phyloP scores from a whole-genome alignment of 2,329 filamentous ascomycete species.

The Metarhizium anisopliae region DNA sequence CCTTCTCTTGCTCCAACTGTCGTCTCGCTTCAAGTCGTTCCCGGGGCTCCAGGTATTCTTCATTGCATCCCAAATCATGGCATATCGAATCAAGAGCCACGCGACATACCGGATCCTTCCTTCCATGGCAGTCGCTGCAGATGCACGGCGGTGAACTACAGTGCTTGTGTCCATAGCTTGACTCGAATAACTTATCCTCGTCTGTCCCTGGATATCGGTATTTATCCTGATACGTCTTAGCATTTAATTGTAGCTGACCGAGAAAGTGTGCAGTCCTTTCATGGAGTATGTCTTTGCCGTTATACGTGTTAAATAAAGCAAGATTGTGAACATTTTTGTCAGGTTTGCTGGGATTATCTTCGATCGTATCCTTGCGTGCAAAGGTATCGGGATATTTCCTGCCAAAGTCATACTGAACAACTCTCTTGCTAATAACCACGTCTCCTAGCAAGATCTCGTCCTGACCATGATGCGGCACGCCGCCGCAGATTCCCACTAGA shows the following conservation, averaged over 20 bases:
- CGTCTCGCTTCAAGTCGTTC: conserved; percentile 12
- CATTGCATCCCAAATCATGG: conserved; percentile 8
- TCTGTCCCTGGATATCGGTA: conserved; percentile 18
- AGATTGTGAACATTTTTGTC: conserved; percentile 15
- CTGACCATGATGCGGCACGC: conserved; percentile 14
- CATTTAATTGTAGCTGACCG: conserved; percentile 4
- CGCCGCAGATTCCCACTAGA: conserved; percentile 30
- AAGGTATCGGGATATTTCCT: conserved; percentile 15
- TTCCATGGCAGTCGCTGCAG: conserved; percentile 5
- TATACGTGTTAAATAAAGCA: conserved; percentile 14
- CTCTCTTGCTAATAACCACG: conserved; percentile 18
- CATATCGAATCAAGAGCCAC: conserved; percentile 6
- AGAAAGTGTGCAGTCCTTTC: conserved; percentile 8
- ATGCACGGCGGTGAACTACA: conserved; percentile 1
- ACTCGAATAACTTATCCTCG: conserved; percentile 20
- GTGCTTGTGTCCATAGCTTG: conserved; percentile 24
- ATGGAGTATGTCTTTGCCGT: background rate
- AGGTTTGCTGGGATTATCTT: conserved; percentile 16
- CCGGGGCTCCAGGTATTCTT: conserved; percentile 18
- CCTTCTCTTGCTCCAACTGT: conserved; percentile 5
- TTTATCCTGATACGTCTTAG: conserved; percentile 2
- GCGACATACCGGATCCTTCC: conserved; percentile 5
- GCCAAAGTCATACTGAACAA: conserved; percentile 13
- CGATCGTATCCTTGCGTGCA: conserved; percentile 13
- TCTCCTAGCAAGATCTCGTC: conserved; percentile 20